Percentiles rank a stretch among this genome's conserved stretches.
These are phyloP conservation scores for Hypsizygus marmoreus DNA, from an alignment of 768 basidiomycete genomes.

Conservation along the genomic window DNA sequence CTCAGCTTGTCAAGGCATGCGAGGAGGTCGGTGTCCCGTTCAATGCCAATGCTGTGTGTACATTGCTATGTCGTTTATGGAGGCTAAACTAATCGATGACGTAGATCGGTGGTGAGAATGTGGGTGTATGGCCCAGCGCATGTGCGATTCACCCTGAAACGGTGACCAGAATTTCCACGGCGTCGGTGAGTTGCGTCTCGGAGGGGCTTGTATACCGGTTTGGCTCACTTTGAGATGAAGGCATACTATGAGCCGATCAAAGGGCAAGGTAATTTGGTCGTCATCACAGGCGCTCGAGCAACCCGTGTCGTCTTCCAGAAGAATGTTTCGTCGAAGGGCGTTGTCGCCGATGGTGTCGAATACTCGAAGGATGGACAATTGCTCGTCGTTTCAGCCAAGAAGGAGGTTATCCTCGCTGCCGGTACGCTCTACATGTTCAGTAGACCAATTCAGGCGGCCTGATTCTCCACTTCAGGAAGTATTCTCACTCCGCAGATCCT, in stretches of 20 bases:
- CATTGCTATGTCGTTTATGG: neutral
- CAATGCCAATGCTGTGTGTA: slow-evolving; percentile 17
- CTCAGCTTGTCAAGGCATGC: slow-evolving; percentile 10
- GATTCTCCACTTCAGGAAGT: too few relatives aligned
- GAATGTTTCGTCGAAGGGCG: neutral
- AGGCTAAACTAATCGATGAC: neutral
- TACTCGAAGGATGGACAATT: neutral
- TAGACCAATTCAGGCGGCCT: too few relatives aligned
- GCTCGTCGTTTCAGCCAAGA: neutral
- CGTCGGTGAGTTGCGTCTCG: slow-evolving; percentile 21
- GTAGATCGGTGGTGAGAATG: slow-evolving; percentile 19
- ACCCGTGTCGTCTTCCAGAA: neutral
- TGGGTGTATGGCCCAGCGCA: slow-evolving; percentile 15
- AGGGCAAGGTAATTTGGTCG: neutral
- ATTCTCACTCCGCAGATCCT: slow-evolving; percentile 6
- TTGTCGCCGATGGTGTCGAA: slow-evolving; percentile 1
- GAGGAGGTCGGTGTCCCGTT: slow-evolving; percentile 15
- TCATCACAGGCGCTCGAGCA: neutral
- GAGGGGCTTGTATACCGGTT: too few relatives aligned
- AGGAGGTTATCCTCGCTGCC: slow-evolving; percentile 8
- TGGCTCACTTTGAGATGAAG: too few relatives aligned
- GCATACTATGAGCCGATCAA: slow-evolving; percentile 1
- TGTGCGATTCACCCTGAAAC: slow-evolving; percentile 16
- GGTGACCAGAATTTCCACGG: slow-evolving; percentile 18
- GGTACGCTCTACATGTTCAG: slow-evolving; percentile 1